A percentile compares a stretch with the other conserved stretches of the same genome.
Conservation (phyloP, 108 stramenopile species). For the Nitzschia sp. region DNA sequence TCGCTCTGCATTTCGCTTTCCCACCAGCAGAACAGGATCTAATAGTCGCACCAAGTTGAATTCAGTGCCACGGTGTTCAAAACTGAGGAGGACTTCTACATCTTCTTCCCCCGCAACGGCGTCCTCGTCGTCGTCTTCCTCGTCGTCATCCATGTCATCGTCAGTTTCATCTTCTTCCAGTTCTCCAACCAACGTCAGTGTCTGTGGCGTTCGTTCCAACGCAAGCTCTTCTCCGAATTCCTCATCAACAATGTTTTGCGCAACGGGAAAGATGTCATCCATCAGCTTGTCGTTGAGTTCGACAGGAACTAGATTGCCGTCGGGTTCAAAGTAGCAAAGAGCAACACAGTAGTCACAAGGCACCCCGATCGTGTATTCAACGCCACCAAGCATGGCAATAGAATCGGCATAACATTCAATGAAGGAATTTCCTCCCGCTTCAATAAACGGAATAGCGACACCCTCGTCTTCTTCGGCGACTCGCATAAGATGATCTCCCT, state of each 20-base stretch:
- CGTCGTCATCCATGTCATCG: conserved; percentile 51
- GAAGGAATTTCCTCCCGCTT: conserved; percentile 52
- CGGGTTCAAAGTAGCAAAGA: conserved; percentile 76
- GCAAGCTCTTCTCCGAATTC: conserved; percentile 88
- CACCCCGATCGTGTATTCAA: conserved; percentile 84
- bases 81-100: conserved; percentile 81
- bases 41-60: conserved; percentile 80
- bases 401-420: conserved; percentile 89
- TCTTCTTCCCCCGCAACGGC: conserved; percentile 75
- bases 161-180: conserved; percentile 65
- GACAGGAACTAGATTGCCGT: conserved; percentile 69
- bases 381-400: conserved; percentile 57
- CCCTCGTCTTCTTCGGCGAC: conserved; percentile 58
- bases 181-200: conserved; percentile 84
- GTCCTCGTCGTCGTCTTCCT: conserved; percentile 54
- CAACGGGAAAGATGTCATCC: conserved; percentile 86
- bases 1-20: conserved; percentile 64
- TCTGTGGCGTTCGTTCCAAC: conserved; percentile 82
- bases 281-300: conserved; percentile 77
- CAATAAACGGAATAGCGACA: conserved; percentile 79
- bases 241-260: conserved; percentile 79
- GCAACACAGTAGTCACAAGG: conserved; percentile 88
- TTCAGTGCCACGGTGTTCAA: conserved; percentile 77
- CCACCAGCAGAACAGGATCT: conserved; percentile 88
- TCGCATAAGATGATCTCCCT: background rate